A percentile compares a stretch with the other conserved stretches of the same genome.
phyloP scores from a whole-genome alignment of 2,329 filamentous ascomycete species.

The Aspergillus unguis region DNA sequence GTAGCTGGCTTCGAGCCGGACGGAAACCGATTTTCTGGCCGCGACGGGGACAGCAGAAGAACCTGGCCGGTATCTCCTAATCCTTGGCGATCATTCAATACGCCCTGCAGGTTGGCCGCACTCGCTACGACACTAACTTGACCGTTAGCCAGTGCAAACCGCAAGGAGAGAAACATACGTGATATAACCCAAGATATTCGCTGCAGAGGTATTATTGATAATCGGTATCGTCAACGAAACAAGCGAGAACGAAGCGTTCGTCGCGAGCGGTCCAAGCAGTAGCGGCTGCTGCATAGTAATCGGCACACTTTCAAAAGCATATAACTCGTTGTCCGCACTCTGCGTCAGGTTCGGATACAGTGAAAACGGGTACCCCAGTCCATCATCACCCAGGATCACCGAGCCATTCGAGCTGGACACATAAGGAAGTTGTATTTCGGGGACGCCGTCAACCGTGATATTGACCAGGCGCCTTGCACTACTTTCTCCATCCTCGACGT shows the following conservation, averaged over 20 bases:
- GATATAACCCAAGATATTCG: slow-evolving; percentile 75
- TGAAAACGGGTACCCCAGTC: slow-evolving; percentile 64
- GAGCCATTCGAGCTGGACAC: slow-evolving; percentile 53
- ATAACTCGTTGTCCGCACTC: slow-evolving; percentile 28
- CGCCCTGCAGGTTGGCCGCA: slow-evolving; percentile 28
- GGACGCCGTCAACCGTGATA: slow-evolving; percentile 53
- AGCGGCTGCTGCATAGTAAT: slow-evolving; percentile 52
- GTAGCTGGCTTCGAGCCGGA: slow-evolving; percentile 16
- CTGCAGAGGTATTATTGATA: slow-evolving; percentile 59
- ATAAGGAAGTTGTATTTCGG: slow-evolving; percentile 58
- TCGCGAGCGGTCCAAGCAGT: slow-evolving; percentile 69
- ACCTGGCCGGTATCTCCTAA: slow-evolving; percentile 67
- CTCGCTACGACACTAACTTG: slow-evolving; percentile 51
- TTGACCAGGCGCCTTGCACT: slow-evolving; percentile 56
- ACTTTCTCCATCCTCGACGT: slow-evolving; percentile 53
- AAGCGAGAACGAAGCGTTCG: slow-evolving; percentile 72
- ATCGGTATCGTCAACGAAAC: slow-evolving; percentile 80
- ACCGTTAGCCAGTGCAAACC: neutral
- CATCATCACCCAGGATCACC: slow-evolving; percentile 60
- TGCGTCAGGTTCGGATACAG: slow-evolving; percentile 81
- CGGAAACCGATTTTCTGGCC: slow-evolving; percentile 63
- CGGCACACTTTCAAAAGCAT: slow-evolving; percentile 42
- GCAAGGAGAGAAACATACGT: slow-evolving; percentile 49
- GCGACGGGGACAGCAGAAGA: slow-evolving; percentile 66
- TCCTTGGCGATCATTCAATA: slow-evolving; percentile 43